phyloP scores from a whole-genome alignment of 257 asterid genomes.

The Craterostigma plantagineum region DNA sequence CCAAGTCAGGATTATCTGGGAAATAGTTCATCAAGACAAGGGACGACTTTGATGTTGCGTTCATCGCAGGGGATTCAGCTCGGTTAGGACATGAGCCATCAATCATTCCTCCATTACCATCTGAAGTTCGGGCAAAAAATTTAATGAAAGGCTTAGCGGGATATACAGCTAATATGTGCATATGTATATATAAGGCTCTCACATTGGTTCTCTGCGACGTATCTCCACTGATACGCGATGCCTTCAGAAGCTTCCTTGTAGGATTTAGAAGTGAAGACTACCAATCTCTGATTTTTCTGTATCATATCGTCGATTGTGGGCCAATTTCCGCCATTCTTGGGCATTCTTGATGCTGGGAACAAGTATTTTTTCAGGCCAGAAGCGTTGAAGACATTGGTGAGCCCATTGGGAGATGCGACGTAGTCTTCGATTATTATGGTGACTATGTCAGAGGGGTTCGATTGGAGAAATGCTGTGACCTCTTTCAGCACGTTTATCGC shows the following conservation, averaged over 20 bases:
- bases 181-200: constrained; percentile 11
- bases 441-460: constrained; percentile 74
- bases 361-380: constrained; percentile 62
- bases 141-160: constrained; percentile 2
- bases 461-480: constrained; percentile 55
- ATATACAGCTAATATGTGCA: not conserved
- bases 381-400: constrained; percentile 43
- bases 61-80: constrained; percentile 64
- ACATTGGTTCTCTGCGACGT: constrained; percentile 84
- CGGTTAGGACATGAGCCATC: constrained; percentile 75
- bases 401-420: constrained; percentile 61
- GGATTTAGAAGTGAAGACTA: constrained; percentile 79
- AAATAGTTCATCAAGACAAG: constrained; percentile 79
- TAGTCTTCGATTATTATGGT: constrained; percentile 83
- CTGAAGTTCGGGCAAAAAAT: constrained; percentile 27
- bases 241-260: constrained; percentile 69
- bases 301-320: constrained; percentile 81
- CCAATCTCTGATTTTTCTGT: constrained; percentile 58
- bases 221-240: constrained; percentile 81
- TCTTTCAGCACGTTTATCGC: constrained; percentile 65
- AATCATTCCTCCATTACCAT: constrained; percentile 73
- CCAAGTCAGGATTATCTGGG: constrained; percentile 47
- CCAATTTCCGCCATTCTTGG: constrained; percentile 75
- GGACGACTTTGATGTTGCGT: constrained; percentile 50
- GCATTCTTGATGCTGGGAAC: constrained; percentile 81